Conservation (phyloP, 2,329 filamentous ascomycete genomes). For the Talaromyces rugulosus region DNA sequence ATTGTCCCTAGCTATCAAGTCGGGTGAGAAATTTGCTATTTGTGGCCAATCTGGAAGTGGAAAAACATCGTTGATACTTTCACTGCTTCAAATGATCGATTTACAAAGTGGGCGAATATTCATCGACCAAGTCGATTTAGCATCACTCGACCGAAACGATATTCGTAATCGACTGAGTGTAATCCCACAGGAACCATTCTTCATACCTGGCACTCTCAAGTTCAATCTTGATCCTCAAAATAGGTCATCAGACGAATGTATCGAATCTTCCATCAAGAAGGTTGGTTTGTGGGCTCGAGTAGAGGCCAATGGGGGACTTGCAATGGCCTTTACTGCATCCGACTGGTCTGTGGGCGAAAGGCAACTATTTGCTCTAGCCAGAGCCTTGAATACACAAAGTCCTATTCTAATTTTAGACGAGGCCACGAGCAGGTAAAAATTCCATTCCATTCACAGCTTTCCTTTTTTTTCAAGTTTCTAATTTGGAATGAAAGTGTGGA, state of each 20-base stretch:
- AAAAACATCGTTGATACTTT: slow-evolving; percentile 39
- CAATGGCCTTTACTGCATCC: slow-evolving; percentile 31
- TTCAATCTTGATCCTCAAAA: slow-evolving; percentile 37
- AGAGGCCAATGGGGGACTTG: slow-evolving; percentile 29
- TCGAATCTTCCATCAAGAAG: slow-evolving; percentile 32
- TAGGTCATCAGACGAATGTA: slow-evolving; percentile 25
- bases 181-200: slow-evolving; percentile 41
- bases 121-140: slow-evolving; percentile 41
- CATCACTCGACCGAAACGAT: slow-evolving; percentile 30
- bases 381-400: slow-evolving; percentile 50
- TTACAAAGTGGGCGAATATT: slow-evolving; percentile 35
- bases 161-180: slow-evolving; percentile 39
- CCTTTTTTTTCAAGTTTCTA: background rate
- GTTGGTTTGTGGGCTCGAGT: slow-evolving; percentile 34
- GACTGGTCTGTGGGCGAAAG: slow-evolving; percentile 11
- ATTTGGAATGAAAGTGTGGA: slow-evolving; percentile 45
- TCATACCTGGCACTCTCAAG: slow-evolving; percentile 37
- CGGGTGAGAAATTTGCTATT: slow-evolving; percentile 38
- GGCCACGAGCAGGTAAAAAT: slow-evolving; percentile 30
- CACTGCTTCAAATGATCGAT: slow-evolving; percentile 28
- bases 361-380: slow-evolving; percentile 20
- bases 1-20: slow-evolving; percentile 33
- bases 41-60: slow-evolving; percentile 34
- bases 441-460: background rate
- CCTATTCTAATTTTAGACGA: slow-evolving; percentile 44